phyloP scores from a whole-genome alignment of 2,329 filamentous ascomycete species.

The Plenodomus tracheiphilus region DNA sequence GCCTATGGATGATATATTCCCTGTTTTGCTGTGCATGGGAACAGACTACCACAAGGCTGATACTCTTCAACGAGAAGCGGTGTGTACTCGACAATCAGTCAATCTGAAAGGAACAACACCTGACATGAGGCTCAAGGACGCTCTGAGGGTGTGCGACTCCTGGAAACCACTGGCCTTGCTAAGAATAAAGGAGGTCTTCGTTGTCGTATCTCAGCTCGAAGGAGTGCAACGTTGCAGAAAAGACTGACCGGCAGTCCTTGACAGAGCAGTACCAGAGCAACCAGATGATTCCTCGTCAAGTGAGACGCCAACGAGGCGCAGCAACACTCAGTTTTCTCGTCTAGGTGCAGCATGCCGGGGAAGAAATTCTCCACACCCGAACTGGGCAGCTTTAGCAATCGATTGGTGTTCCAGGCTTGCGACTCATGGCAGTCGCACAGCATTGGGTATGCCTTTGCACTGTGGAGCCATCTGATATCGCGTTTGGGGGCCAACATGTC shows the following conservation, averaged over 20 bases:
- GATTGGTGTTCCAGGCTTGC: neutral
- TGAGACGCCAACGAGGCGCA: neutral
- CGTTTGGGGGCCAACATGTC: neutral
- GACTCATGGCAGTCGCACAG: too few species aligned
- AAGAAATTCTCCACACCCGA: neutral
- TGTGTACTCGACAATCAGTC: neutral
- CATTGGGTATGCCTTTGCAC: neutral
- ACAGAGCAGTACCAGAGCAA: neutral
- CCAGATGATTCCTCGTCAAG: neutral
- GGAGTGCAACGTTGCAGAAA: neutral
- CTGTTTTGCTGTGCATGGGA: neutral
- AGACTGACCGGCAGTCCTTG: neutral
- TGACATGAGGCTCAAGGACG: slow-evolving; percentile 1
- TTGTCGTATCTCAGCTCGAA: neutral
- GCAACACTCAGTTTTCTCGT: neutral
- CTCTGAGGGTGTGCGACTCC: neutral
- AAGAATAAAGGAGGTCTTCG: neutral
- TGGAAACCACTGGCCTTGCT: neutral
- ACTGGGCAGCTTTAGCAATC: neutral
- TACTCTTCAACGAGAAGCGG: neutral
- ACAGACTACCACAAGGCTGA: neutral
- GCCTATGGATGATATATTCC: neutral
- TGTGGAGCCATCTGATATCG: slow-evolving; percentile 9
- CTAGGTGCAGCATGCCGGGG: neutral
- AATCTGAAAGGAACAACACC: neutral